A percentile compares a stretch with the other conserved stretches of the same genome.
phyloP scores from a whole-genome alignment of 2,329 filamentous ascomycete genomes.

The Thelonectria discophora region DNA sequence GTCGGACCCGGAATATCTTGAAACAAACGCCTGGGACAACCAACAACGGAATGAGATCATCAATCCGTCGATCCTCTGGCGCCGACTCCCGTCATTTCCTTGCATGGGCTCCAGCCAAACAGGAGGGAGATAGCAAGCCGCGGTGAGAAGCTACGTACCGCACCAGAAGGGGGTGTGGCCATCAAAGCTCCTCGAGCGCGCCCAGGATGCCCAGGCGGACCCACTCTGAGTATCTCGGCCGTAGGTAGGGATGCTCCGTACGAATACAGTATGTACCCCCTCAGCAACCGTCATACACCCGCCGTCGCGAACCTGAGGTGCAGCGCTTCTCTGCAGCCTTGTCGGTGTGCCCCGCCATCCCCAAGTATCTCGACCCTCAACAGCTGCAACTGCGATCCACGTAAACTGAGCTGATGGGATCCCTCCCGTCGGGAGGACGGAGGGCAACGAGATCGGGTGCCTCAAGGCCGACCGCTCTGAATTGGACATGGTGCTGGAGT shows the following conservation, averaged over 20 bases:
- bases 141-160: conserved; percentile 21
- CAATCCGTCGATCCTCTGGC: conserved; percentile 42
- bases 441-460: conserved; percentile 1
- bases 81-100: conserved; percentile 42
- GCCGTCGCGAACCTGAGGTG: conserved; percentile 34
- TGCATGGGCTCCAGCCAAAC: conserved; percentile 33
- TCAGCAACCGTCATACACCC: conserved; percentile 35
- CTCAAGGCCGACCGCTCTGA: conserved; percentile 1
- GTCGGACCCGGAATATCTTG: conserved; percentile 35
- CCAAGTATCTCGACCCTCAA: conserved; percentile 15
- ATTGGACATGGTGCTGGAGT: conserved; percentile 12
- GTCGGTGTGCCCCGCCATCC: conserved; percentile 28
- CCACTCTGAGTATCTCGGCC: conserved; percentile 37
- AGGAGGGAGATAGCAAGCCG: conserved; percentile 25
- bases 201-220: conserved; percentile 31
- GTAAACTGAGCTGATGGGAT: conserved; percentile 23
- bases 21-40: conserved; percentile 42
- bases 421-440: conserved; percentile 14
- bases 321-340: conserved; percentile 40
- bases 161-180: conserved; percentile 30
- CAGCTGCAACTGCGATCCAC: conserved; percentile 15
- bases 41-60: conserved; percentile 45
- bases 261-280: conserved; percentile 27
- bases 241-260: conserved; percentile 11
- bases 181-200: conserved; percentile 27